These are phyloP conservation scores for Penicillium rolfsii DNA, from an alignment of 2,329 filamentous ascomycete species.

Conservation along the genomic window DNA sequence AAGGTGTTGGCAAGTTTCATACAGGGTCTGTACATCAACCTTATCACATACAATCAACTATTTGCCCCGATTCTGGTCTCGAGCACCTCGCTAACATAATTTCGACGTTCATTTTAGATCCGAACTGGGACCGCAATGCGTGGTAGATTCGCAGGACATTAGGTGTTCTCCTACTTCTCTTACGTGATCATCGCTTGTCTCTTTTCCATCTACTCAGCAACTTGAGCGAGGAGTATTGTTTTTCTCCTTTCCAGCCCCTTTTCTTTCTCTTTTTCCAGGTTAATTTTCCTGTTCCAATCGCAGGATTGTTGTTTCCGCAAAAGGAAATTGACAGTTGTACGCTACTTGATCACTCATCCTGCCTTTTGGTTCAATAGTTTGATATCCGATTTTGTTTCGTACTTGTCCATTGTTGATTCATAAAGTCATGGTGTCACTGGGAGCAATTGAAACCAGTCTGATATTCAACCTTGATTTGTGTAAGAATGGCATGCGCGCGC, in stretches of 20 bases:
- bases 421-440: not conserved
- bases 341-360: conserved; percentile 20
- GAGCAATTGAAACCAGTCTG: not conserved
- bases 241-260: not conserved
- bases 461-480: not conserved
- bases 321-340: conserved; percentile 21
- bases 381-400: conserved; percentile 19
- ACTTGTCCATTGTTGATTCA: conserved; percentile 7
- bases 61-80: not conserved
- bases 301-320: not conserved
- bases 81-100: not conserved
- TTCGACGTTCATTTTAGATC: conserved; percentile 42
- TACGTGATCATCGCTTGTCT: conserved; percentile 3
- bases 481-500: not conserved
- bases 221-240: conserved; percentile 16
- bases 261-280: not conserved
- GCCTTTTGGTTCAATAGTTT: conserved; percentile 10
- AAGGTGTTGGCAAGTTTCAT: conserved; percentile 96
- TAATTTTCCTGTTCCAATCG: conserved; percentile 4
- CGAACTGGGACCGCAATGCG: conserved; percentile 82
- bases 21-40: conserved; percentile 68
- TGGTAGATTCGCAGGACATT: conserved; percentile 58
- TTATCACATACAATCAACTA: no score
- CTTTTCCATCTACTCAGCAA: conserved; percentile 15
- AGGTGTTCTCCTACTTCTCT: not conserved